These are phyloP conservation scores for Nicotiana attenuata DNA, from an alignment of 257 asterid species.

Conservation along the genomic window DNA sequence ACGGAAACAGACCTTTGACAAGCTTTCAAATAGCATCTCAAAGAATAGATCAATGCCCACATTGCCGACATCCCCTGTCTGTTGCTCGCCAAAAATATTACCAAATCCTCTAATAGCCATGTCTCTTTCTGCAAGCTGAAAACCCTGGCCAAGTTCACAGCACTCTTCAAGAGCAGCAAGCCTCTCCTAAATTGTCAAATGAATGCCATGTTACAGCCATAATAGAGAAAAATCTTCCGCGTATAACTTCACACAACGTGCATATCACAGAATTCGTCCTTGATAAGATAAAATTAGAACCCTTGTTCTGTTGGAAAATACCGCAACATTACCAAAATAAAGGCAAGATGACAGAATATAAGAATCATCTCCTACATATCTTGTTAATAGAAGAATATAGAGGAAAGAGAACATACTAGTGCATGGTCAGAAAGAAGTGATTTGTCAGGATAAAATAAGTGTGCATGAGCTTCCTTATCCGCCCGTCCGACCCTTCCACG, in stretches of 20 bases:
- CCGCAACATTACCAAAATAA: not conserved
- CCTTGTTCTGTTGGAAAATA: not conserved
- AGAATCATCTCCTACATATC: constrained; percentile 1
- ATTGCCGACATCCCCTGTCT: constrained; percentile 98
- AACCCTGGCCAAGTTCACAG: constrained; percentile 93
- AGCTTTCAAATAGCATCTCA: constrained; percentile 97
- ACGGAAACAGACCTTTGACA: constrained; percentile 66
- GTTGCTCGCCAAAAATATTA: constrained; percentile 96
- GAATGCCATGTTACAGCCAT: constrained; percentile 7
- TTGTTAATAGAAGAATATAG: constrained; percentile 12
- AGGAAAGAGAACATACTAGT: constrained; percentile 54
- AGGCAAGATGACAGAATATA: not conserved
- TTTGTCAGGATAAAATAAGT: constrained; percentile 84
- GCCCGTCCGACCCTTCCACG: constrained; percentile 99
- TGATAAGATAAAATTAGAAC: not conserved
- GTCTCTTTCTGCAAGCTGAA: constrained; percentile 97
- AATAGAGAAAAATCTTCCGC: constrained; percentile 6
- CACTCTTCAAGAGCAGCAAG: constrained; percentile 95
- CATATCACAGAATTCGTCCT: not conserved
- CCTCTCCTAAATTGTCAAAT: constrained; percentile 63
- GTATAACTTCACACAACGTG: constrained; percentile 6
- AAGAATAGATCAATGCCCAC: constrained; percentile 99
- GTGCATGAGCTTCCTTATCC: constrained; percentile 96
- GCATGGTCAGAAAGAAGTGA: constrained; percentile 86
- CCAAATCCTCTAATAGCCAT: constrained; percentile 99